Percentiles rank a stretch among this genome's conserved stretches.
Conservation (phyloP, 352 stramenopile genomes). For the Chrysophaeum taylorii region DNA sequence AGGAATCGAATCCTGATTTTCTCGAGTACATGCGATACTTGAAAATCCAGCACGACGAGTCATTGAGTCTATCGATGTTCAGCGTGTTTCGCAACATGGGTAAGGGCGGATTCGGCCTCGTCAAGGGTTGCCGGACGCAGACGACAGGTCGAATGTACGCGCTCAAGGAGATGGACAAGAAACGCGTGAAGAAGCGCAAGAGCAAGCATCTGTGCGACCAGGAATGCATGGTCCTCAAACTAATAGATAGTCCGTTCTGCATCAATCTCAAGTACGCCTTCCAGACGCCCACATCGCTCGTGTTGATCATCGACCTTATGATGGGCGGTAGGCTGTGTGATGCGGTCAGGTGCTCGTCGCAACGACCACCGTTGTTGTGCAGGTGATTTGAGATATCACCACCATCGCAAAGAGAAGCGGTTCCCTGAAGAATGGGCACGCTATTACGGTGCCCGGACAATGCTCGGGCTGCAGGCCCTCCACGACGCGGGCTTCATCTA, state of each 20-base stretch:
- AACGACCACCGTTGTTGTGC: too few relatives aligned
- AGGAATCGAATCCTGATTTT: not conserved
- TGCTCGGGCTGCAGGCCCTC: conserved; percentile 36
- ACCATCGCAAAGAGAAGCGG: not conserved
- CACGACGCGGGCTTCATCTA: conserved; percentile 42
- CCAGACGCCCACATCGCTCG: not conserved
- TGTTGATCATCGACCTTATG: conserved; percentile 3
- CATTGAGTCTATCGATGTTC: not conserved
- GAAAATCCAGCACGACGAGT: not conserved
- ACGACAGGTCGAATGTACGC: conserved; percentile 21
- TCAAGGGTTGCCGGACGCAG: conserved; percentile 19
- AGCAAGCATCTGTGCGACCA: conserved; percentile 11
- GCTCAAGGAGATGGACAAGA: conserved; percentile 26
- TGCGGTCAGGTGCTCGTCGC: too few relatives aligned
- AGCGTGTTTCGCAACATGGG: conserved; percentile 8
- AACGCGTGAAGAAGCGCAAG: conserved; percentile 21
- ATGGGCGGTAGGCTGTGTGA: too few relatives aligned
- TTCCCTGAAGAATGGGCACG: conserved; percentile 22
- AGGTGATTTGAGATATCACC: not conserved
- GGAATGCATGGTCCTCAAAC: conserved; percentile 13
- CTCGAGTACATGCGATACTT: not conserved
- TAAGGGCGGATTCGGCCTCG: conserved; percentile 20
- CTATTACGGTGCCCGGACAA: conserved; percentile 49
- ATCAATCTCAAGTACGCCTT: conserved; percentile 20
- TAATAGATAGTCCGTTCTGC: conserved; percentile 10